These are phyloP conservation scores for Cryptococcus maquisensis DNA, from an alignment of 1,284 basidiomycete species.

Conservation along the genomic window DNA sequence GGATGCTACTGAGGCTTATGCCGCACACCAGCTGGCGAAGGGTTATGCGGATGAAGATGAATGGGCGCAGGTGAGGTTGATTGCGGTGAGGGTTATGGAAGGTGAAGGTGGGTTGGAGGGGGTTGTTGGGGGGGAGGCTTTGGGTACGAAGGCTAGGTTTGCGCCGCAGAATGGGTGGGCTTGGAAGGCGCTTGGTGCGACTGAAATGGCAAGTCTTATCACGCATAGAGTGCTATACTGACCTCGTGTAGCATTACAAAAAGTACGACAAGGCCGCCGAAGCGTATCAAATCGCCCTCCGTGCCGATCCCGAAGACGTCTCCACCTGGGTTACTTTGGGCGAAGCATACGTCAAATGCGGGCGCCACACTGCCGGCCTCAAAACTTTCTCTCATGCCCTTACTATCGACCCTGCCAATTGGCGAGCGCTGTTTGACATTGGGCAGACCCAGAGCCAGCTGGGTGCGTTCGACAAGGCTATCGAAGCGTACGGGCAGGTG, in stretches of 20 bases:
- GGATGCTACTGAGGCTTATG: conserved; percentile 79
- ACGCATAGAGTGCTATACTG: background rate
- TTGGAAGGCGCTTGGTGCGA: conserved; percentile 94
- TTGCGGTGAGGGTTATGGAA: conserved; percentile 85
- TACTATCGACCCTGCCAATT: conserved; percentile 65
- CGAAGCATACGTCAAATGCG: conserved; percentile 83
- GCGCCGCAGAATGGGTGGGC: conserved; percentile 89
- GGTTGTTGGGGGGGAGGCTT: conserved; percentile 54
- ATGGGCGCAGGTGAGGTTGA: conserved; percentile 93
- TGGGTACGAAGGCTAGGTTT: conserved; percentile 51
- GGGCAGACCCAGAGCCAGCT: conserved; percentile 80
- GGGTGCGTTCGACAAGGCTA: conserved; percentile 70
- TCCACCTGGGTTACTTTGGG: conserved; percentile 85
- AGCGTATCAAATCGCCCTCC: conserved; percentile 81
- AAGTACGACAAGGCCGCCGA: conserved; percentile 75
- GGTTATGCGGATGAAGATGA: conserved; percentile 89
- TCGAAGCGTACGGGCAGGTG: conserved; percentile 63
- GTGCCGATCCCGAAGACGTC: conserved; percentile 72
- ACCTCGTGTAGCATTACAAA: conserved; percentile 59
- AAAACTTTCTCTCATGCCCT: conserved; percentile 77
- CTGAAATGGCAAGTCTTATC: conserved; percentile 64
- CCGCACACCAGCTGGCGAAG: conserved; percentile 76
- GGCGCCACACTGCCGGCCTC: conserved; percentile 81
- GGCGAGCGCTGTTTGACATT: conserved; percentile 80
- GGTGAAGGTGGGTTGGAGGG: conserved; percentile 77